These are phyloP conservation scores for Flaveria ramosissima DNA, from an alignment of 129 eudicot species.

Conservation along the genomic window DNA sequence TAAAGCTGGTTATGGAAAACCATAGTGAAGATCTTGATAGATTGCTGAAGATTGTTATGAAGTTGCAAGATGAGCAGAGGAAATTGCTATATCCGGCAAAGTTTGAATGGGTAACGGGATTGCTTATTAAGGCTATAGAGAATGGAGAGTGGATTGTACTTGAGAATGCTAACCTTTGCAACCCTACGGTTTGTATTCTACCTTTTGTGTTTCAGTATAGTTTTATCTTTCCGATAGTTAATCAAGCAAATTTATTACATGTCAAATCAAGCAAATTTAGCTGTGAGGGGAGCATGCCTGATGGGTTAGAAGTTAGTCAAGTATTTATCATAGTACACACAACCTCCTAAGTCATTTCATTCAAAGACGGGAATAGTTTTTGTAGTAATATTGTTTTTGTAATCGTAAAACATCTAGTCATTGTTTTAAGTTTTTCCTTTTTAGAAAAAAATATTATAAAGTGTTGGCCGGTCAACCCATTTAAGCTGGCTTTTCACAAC, in stretches of 20 bases:
- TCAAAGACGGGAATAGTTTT: not conserved
- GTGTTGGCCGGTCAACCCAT: not conserved
- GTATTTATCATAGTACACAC: not conserved
- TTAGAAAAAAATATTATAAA: not conserved
- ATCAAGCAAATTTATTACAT: not conserved
- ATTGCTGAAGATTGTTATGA: constrained; percentile 45
- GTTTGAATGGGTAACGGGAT: constrained; percentile 95
- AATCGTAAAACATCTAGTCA: not conserved
- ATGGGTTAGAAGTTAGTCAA: constrained; percentile 1
- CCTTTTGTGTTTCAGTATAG: not conserved
- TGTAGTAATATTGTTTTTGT: not conserved
- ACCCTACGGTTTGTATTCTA: constrained; percentile 79
- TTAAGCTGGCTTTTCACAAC: not conserved
- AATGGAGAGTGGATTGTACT: constrained; percentile 97
- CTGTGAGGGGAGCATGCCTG: not conserved
- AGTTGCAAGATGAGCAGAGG: constrained; percentile 52
- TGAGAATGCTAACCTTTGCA: constrained; percentile 97
- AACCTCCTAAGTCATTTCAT: not conserved
- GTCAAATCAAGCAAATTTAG: not conserved
- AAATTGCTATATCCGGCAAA: constrained; percentile 54
- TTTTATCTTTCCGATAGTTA: not conserved
- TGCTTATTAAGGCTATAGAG: constrained; percentile 79
- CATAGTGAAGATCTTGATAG: constrained; percentile 57
- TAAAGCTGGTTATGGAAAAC: constrained; percentile 39
- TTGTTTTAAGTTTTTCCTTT: not conserved